Evolutionary conservation across 2,329 filamentous ascomycete genomes (phyloP).

Genomic region (Venturia nashicola): DNA sequence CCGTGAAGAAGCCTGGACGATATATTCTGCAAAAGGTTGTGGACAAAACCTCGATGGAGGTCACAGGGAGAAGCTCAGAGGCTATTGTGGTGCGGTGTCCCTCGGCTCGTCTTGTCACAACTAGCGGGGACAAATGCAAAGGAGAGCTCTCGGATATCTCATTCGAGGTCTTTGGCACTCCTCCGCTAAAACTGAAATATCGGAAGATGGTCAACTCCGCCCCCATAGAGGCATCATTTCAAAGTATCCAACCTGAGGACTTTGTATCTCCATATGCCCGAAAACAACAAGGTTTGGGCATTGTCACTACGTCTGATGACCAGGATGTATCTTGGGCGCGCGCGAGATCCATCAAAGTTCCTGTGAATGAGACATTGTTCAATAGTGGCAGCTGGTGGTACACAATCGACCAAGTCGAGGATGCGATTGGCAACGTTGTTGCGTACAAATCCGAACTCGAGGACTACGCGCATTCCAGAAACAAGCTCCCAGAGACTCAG

Average conservation of each 20-base stretch:
- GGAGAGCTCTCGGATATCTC: slow-evolving; percentile 79
- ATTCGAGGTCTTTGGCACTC: slow-evolving; percentile 74
- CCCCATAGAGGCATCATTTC: slow-evolving; percentile 75
- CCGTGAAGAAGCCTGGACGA: slow-evolving; percentile 73
- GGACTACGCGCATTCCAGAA: slow-evolving; percentile 50
- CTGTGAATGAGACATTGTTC: slow-evolving; percentile 80
- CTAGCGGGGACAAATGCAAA: slow-evolving; percentile 60
- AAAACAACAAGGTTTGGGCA: slow-evolving; percentile 43
- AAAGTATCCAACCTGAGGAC: slow-evolving; percentile 85
- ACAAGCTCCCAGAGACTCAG: slow-evolving; percentile 50
- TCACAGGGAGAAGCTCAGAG: slow-evolving; percentile 63
- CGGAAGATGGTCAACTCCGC: slow-evolving; percentile 76
- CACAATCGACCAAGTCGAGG: slow-evolving; percentile 79
- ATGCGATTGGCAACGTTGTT: slow-evolving; percentile 78
- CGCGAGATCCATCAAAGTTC: slow-evolving; percentile 61
- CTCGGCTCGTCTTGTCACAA: slow-evolving; percentile 57
- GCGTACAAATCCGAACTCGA: slow-evolving; percentile 58
- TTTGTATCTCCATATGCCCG: slow-evolving; percentile 66
- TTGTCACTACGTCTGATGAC: slow-evolving; percentile 22
- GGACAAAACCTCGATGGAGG: slow-evolving; percentile 88
- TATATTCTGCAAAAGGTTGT: slow-evolving; percentile 78
- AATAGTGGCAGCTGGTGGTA: slow-evolving; percentile 76
- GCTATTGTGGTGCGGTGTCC: slow-evolving; percentile 82
- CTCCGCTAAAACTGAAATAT: slow-evolving; percentile 86
- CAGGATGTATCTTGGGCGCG: slow-evolving; percentile 73